Evolutionary conservation across 2,329 filamentous ascomycete species (phyloP), one percentile per base, ranked within the genome.

Genomic region (Biscogniauxia mediterranea): DNA sequence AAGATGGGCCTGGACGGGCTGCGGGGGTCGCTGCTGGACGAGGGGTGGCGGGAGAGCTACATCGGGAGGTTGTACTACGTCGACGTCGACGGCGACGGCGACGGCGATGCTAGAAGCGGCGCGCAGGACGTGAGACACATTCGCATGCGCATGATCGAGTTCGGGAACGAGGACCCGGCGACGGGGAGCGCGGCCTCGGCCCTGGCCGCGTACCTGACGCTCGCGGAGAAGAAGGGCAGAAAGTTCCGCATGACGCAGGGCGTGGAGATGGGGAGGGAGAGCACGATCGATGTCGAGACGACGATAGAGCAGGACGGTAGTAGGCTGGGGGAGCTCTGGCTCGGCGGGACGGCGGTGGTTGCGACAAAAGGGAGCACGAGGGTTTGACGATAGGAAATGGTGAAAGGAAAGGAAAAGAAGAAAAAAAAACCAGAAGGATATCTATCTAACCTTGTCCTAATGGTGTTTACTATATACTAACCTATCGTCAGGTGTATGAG

Each of bases 191-290:
- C 87, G 28, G 85, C 87, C 5, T 82, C 81, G 69, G 82, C 83
- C 7, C 72, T 90, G 65, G 77, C 78, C 20, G 76, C 80, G 58
- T 88, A 84, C 68, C 75, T 89, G 62, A 78, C 81, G 4, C 69
- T 83, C 56, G 71, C 72, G n/a, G 76, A 76, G 56, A 71, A 66
- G 60, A 61, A 52, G 57, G 65, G 57, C 4, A 63, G 50, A 52
- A 76, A 72, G 58, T 87, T 83, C 65, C 77, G 80, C 60, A 76
- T 90, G 64, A 83, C 83, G 61, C 88, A 90, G 75, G 88, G 87
- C 0, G 85, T 89, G 9, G 87, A 90, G 75, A 89, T 90, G 83
- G 87, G 86, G 5, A 75, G 86, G 65, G 76, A 76, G 71, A 86
- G 83, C 68, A 75, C 80, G 55, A 85, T 85, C 54, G 68, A 73